These are phyloP conservation scores for Xylogone sp. DNA, from an alignment of 2,329 filamentous ascomycete genomes.

Conservation along the genomic window DNA sequence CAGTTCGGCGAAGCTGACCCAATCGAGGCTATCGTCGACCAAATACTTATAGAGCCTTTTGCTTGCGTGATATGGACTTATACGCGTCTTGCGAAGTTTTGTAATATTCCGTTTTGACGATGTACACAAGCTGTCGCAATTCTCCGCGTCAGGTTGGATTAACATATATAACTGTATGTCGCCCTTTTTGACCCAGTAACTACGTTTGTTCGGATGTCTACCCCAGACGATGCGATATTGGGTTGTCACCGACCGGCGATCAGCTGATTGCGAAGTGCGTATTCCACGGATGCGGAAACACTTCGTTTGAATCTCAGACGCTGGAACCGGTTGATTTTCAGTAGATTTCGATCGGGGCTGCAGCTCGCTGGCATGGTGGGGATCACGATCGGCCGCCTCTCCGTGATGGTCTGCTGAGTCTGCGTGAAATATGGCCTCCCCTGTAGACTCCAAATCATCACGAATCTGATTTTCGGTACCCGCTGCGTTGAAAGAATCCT, in stretches of 20 bases:
- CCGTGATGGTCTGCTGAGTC: no score
- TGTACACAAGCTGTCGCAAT: slow-evolving; percentile 13
- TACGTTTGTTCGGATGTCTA: slow-evolving; percentile 13
- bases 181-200: slow-evolving; percentile 19
- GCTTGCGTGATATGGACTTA: slow-evolving; percentile 9
- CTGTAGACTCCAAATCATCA: no score
- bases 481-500: no score
- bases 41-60: slow-evolving; percentile 18
- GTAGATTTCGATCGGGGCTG: no score
- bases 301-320: neutral
- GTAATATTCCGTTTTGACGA: slow-evolving; percentile 10
- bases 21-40: slow-evolving; percentile 10
- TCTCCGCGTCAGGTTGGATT: slow-evolving; percentile 13
- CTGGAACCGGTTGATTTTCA: no score
- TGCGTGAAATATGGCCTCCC: no score
- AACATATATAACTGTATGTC: slow-evolving; percentile 14
- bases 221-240: slow-evolving; percentile 18
- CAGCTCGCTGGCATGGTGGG: no score
- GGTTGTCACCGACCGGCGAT: slow-evolving; percentile 13
- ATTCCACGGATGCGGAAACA: slow-evolving; percentile 14
- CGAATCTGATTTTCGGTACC: no score
- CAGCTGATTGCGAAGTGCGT: slow-evolving; percentile 10
- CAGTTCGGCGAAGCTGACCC: no score
- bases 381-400: no score
- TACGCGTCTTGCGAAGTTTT: slow-evolving; percentile 13